Evolutionary conservation across 805 yeast species (phyloP), one percentile per base, ranked within the genome.

Genomic region (Millerozyma miso): DNA sequence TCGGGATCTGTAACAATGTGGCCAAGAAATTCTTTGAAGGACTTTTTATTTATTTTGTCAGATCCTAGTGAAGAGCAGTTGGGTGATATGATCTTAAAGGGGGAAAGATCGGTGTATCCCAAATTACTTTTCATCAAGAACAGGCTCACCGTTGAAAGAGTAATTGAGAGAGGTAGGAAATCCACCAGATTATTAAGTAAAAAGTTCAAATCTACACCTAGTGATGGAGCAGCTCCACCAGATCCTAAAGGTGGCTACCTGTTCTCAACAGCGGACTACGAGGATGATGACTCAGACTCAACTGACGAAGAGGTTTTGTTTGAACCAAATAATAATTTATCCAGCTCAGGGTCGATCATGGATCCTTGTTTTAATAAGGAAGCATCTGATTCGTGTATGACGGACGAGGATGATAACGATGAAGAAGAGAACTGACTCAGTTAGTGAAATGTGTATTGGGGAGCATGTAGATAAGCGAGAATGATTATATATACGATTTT

Each of bases 1-100:
- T 77, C 82, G 37, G 95, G 95, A 1, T 74, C 86, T 0, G 80
- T 85, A 8, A 86, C 93, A 0, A 69, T 85, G 16, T 85, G 88
- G 81, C 93, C 93, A 2, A 75, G 81, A 49, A 76, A 81, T 48
- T 65, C 65, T 31, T 57, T 83, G 10, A 59, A 58, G 29, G 93
- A 86, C 55, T 80, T 83, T 48, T 71, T 69, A 64, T 72, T 80
- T 53, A 80, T 85, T 37, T 63, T 85, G 42, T 72, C 80, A 47
- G 91, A 85, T 54, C 93, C 95, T 1, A 70, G 76, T 2, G 80
- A 75, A 48, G 77, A 76, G 32, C 69, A 78, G 46, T 62, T 85
- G 49, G 77, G 58, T 3, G 67, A 65, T 37, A 75, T 81, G 74
- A 74, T 85, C 23, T 53, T 60, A 23, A 78, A 77, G 43, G 93